phyloP scores from a whole-genome alignment of 768 basidiomycete genomes.

The Steccherinum ochraceum region DNA sequence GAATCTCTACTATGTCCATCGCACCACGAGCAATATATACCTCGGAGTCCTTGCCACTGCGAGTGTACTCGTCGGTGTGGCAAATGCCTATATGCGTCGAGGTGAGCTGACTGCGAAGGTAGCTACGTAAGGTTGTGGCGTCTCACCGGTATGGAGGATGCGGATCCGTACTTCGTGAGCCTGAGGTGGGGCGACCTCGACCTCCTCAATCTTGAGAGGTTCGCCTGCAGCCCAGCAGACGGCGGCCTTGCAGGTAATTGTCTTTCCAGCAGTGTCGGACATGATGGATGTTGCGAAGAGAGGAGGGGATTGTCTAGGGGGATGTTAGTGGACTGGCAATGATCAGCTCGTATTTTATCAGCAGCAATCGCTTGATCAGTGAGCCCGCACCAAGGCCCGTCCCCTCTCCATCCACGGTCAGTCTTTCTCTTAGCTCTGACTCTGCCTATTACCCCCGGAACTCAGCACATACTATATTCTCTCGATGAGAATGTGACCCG shows the following conservation, averaged over 20 bases:
- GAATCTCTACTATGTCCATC: constrained; percentile 10
- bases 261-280: constrained; percentile 71
- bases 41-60: constrained; percentile 94
- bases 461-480: not conserved
- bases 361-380: not conserved
- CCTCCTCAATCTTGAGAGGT: constrained; percentile 80
- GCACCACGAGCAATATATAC: constrained; percentile 33
- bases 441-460: not conserved
- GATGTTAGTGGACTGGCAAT: not conserved
- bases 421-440: too few species aligned
- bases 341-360: not conserved
- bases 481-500: not conserved
- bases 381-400: too few species aligned
- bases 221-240: constrained; percentile 94
- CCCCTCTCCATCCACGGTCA: too few species aligned
- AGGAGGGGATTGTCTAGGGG: constrained; percentile 8
- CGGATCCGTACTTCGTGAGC: constrained; percentile 91
- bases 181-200: constrained; percentile 89
- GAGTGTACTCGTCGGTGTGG: constrained; percentile 97
- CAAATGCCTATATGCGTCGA: constrained; percentile 61
- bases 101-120: constrained; percentile 1
- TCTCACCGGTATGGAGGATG: constrained; percentile 82
- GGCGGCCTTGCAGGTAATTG: constrained; percentile 84
- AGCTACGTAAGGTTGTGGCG: not conserved
- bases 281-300: constrained; percentile 34